These are phyloP conservation scores for Talaromyces sp. DNA, from an alignment of 2,329 filamentous ascomycete species.

Conservation along the genomic window DNA sequence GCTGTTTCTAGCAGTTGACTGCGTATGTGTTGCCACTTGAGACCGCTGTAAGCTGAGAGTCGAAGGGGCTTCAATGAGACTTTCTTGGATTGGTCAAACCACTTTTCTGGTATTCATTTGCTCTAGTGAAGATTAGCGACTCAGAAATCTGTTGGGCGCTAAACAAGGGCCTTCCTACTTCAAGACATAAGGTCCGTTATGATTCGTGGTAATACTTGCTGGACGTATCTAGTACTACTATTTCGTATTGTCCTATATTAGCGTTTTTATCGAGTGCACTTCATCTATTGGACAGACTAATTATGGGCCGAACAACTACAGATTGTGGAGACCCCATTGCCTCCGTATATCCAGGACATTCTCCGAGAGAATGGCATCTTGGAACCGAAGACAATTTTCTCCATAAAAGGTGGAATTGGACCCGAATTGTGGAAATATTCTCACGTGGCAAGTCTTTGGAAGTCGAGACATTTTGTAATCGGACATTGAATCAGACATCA, in stretches of 20 bases:
- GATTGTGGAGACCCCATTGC: constrained; percentile 4
- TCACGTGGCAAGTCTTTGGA: background rate
- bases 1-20: background rate
- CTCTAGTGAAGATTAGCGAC: background rate
- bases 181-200: background rate
- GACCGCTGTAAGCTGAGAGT: background rate
- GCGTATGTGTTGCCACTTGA: background rate
- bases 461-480: background rate
- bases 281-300: background rate
- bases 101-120: background rate
- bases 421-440: background rate
- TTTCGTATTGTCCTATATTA: background rate
- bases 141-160: background rate
- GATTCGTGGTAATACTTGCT: background rate
- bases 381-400: background rate
- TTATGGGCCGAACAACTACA: background rate
- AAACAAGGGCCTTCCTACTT: background rate
- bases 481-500: background rate
- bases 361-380: background rate
- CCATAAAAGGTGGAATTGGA: background rate
- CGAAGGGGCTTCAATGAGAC: background rate
- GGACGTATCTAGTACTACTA: background rate
- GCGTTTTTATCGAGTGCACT: background rate
- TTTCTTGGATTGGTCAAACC: background rate
- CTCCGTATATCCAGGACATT: background rate